These are phyloP conservation scores for Trichocladium antarcticum DNA, from an alignment of 495 filamentous ascomycete genomes.

Conservation along the genomic window DNA sequence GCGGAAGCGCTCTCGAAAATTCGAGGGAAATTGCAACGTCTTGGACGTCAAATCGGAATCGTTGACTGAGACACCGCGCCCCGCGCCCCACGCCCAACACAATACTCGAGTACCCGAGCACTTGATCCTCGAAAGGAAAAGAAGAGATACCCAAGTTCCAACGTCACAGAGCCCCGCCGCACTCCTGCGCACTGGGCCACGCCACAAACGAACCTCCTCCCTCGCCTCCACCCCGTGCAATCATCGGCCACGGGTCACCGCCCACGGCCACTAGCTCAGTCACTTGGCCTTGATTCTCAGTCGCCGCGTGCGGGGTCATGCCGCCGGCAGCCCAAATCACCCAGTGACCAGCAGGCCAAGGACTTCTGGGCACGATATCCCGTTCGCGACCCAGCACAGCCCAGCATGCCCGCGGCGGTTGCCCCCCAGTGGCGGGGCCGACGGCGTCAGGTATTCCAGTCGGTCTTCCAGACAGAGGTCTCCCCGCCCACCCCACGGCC, in stretches of 20 bases:
- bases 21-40: too few relatives aligned
- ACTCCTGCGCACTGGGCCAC: not conserved
- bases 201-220: not conserved
- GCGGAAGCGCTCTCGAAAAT: too few relatives aligned
- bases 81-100: too few relatives aligned
- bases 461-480: conserved; percentile 39
- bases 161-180: not conserved
- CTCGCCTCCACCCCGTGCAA: not conserved
- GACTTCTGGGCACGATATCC: not conserved
- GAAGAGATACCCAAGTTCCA: too few relatives aligned
- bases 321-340: not conserved
- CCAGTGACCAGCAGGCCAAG: not conserved
- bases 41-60: too few relatives aligned
- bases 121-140: too few relatives aligned
- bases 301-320: not conserved
- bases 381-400: not conserved
- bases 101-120: too few relatives aligned
- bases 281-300: not conserved
- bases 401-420: conserved; percentile 20
- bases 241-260: not conserved
- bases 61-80: too few relatives aligned
- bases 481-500: conserved; percentile 36
- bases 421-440: conserved; percentile 32
- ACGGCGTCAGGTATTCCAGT: conserved; percentile 38
- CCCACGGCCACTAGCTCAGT: not conserved